These are phyloP conservation scores for Candolleomyces eurysporus DNA, from an alignment of 768 basidiomycete species.

Conservation along the genomic window DNA sequence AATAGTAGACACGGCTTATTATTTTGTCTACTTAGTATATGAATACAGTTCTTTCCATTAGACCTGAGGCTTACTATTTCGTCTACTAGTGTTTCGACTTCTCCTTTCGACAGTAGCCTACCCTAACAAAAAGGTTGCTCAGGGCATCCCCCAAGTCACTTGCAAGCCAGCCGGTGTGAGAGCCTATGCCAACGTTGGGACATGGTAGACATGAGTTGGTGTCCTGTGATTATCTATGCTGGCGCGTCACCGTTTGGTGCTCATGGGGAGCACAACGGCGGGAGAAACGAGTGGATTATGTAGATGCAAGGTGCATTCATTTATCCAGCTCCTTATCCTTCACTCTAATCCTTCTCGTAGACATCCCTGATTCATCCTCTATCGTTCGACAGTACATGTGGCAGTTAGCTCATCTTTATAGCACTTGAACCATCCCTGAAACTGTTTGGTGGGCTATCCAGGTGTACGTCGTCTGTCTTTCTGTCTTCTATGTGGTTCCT, in stretches of 20 bases:
- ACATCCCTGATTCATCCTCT: slow-evolving; percentile 64
- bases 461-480: slow-evolving; percentile 42
- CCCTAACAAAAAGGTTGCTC: slow-evolving; percentile 78
- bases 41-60: too few species aligned
- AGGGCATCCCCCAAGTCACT: slow-evolving; percentile 65
- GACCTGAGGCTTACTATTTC: too few species aligned
- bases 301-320: slow-evolving; percentile 57
- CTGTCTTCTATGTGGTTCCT: neutral
- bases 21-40: too few species aligned
- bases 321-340: neutral
- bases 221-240: slow-evolving; percentile 71
- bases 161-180: slow-evolving; percentile 70
- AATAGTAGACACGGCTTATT: too few species aligned
- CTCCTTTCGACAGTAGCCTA: too few species aligned
- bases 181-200: slow-evolving; percentile 72
- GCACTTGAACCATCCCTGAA: slow-evolving; percentile 49
- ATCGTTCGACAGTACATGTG: slow-evolving; percentile 79
- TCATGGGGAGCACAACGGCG: slow-evolving; percentile 56
- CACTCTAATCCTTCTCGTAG: slow-evolving; percentile 28
- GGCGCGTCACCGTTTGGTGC: slow-evolving; percentile 63
- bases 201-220: slow-evolving; percentile 60
- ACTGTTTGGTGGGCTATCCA: slow-evolving; percentile 59
- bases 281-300: slow-evolving; percentile 73
- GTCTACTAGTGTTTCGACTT: too few species aligned
- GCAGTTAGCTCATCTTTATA: slow-evolving; percentile 56